Base-by-base conservation (phyloP, 805 yeast species). In the Zygosaccharomyces bailii region DNA sequence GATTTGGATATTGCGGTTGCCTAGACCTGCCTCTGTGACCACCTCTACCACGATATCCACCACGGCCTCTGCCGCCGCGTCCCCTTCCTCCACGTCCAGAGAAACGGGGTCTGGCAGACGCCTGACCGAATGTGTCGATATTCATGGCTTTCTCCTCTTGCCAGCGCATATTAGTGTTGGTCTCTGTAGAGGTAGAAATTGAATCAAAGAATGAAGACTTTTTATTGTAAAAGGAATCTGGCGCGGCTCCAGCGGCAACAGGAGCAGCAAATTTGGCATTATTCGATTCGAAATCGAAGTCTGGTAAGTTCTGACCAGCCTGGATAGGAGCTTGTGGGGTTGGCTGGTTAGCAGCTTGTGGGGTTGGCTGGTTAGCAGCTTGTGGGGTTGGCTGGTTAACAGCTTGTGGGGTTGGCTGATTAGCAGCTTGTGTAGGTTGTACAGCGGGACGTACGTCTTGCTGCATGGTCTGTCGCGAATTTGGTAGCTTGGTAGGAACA, bases 151-250 rank as follows among this genome's bases (percentile, higher is more conserved):
- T 81, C 58, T 87, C 95, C 53, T 82, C 85, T 37, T 75, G 69
- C 81, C 95, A 83, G 57, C 80, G 75, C 78, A 79, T 70, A 21
- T 61, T 63, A 6, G 63, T 59, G 19, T 66, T 59, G 39, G 74
- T 74, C 42, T 74, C 76, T 30, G 81, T 66, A 3, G 88, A 81
- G 8, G 88, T 78, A 8, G 95, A 84, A 45, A 91, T 78, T 49
- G 77, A 79, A 66, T 93, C 98, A 59, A 91, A 91, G 65, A 93
- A 91, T 1, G 97, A 89, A 10, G 88, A 78, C 57, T 77, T 76
- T 64, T 82, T 88, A 69, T 89, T 78, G 70, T 93, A 93, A 21
- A 73, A 77, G 16, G 65, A 58, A 11, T 57, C 64, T 2, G 51
- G 45, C 9, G 48, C 14, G 21, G 45, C 47, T 13, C 21, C 43